Base-by-base conservation (phyloP, 2,329 filamentous ascomycete species). In the Bretziella fagacearum region DNA sequence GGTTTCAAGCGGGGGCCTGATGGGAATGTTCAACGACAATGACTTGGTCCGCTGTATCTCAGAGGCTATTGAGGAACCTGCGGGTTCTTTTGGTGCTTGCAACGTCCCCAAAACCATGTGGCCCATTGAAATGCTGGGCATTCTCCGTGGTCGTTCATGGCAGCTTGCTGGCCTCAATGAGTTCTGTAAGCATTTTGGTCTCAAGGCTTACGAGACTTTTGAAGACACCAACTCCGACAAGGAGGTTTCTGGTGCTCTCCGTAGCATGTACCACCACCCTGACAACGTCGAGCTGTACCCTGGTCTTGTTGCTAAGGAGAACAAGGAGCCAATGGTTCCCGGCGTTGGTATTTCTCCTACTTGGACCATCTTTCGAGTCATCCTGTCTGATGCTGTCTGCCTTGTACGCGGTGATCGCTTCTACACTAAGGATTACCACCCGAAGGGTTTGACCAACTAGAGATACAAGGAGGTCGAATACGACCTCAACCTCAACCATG, bases 171-270 rank as follows among this genome's bases (percentile, higher is more conserved):
- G 80, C 0, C 66, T 93, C 51, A 93, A 93, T 57, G 84, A 91
- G 64, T 93, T 91, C 67, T 73, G 84, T 45, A 79, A 81, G 58
- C 82, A 86, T 63, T 87, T 89, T 55, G 77, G 79, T 1, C 66
- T 93, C 4, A 81, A 82, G 61, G 72, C 74, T 0, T 79, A 93
- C 57, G 74, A 78, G 18, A 81, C 69, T 0, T 93, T 93, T 51
- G 81, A 87, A 58, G 82, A 87, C 44, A 86, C 93, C 63, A 91
- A 87, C 59, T 76, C 79, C 0, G 79, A 91, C 54, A 79, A 79
- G 0, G 71, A 74, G 11, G 72, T 89, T 13, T 73, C 81, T 2
- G 69, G 79, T 41, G 66, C 74, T 22, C 68, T 86, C 3, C 67
- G 70, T 13, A 67, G 77, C 48, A 67, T 91, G 8, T 86, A 86